Evolutionary conservation across 352 stramenopile genomes (phyloP).

Genomic region (Globisporangium orthogonon): DNA sequence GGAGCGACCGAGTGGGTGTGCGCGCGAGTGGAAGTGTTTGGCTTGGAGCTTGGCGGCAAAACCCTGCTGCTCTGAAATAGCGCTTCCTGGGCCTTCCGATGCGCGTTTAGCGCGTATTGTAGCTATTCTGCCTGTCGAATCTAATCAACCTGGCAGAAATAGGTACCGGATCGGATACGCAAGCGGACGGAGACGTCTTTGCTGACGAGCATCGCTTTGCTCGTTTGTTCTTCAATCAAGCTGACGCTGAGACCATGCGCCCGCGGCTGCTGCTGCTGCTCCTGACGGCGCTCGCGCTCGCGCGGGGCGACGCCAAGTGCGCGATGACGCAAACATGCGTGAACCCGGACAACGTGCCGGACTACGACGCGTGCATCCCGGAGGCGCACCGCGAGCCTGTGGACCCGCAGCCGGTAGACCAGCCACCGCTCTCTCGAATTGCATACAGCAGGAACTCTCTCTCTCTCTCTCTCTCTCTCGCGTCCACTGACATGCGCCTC

Average conservation of each 20-base stretch:
- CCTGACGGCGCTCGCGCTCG: neutral
- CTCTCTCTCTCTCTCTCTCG: neutral
- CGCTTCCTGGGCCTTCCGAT: too few species aligned
- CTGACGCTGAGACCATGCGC: neutral
- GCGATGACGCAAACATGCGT: conserved; percentile 79
- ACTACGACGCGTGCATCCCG: conserved; percentile 71
- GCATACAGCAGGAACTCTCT: too few species aligned
- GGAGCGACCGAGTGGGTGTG: neutral
- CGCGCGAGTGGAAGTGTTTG: neutral
- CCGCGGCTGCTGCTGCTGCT: neutral
- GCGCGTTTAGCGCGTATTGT: too few species aligned
- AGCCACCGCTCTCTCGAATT: too few species aligned
- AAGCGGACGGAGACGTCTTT: too few species aligned
- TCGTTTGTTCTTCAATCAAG: neutral
- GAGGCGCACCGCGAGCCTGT: conserved; percentile 37
- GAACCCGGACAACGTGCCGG: conserved; percentile 58
- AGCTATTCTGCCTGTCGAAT: too few species aligned
- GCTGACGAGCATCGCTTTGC: neutral
- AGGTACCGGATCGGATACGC: too few species aligned
- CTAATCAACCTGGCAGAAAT: too few species aligned
- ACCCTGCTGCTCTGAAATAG: too few species aligned
- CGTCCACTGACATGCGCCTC: neutral
- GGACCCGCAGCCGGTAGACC: conserved; percentile 27
- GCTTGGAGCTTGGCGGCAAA: neutral
- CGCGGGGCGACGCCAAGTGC: conserved; percentile 25